Base-by-base conservation (phyloP, 257 asterid genomes). In the Penstemon newberryi region DNA sequence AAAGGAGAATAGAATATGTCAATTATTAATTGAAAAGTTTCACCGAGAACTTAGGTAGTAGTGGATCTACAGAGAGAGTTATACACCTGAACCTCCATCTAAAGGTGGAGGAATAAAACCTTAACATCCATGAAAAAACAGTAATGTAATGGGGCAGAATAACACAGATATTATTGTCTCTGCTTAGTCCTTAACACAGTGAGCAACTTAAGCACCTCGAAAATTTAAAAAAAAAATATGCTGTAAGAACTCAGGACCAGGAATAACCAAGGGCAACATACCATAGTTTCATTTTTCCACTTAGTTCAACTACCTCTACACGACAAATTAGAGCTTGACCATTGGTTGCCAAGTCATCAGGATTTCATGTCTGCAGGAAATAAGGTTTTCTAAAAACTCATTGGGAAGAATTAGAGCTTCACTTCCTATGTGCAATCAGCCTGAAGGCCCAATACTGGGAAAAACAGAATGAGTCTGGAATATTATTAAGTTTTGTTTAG, bases 61-160 rank as follows among this genome's bases (percentile, higher is more conserved):
- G 47, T 45, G 36, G 57, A 59, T 12, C 3, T 15, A 45, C 40
- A 7, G 41, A 4, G 41, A 4, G 63, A 37, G 63, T 12, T 33
- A 41, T 10, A 46, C 71, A 64, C 40, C 60, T 52, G 37, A 51
- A 58, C 49, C 63, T 60, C 43, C 51, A 66, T 13, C 40, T 5
- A 50, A 59, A 8, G 11, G 12, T 37, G 56, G 67, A 39, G 25
- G 38, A 43, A 15, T 15, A 57, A 49, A 57, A 11, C 56, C 42
- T 39, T 47, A 38, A 45, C 49, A 9, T 60, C 47, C 57, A 46
- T 42, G 44, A 70, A 25, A 25, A 60, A 13, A 53, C 60, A 70
- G 44, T 33, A 54, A 63, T 36, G 57, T 62, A 43, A 49, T 52
- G 37, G 4, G 60, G 57, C 44, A 38, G 44, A 63, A 8, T 12